These are phyloP conservation scores for Lanmaoa pseudosensibilis DNA, from an alignment of 768 basidiomycete species.

Conservation along the genomic window DNA sequence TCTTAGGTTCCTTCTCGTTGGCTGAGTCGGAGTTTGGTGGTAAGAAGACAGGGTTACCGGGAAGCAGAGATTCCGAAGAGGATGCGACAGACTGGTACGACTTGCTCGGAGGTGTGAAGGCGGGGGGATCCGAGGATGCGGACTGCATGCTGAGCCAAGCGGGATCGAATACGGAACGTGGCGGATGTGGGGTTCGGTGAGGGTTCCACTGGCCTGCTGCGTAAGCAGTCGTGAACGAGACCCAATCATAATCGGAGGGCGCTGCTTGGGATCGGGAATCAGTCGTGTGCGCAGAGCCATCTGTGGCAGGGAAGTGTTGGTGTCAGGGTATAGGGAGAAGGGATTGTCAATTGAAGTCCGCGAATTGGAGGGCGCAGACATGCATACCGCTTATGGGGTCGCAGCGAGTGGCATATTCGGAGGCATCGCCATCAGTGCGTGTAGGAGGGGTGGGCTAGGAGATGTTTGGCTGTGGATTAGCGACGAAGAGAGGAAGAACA, in stretches of 20 bases:
- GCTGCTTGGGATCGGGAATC: constrained; percentile 20
- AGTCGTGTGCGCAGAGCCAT: constrained; percentile 7
- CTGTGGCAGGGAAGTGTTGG: constrained; percentile 8
- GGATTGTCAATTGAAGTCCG: constrained; percentile 1
- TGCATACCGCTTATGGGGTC: constrained; percentile 27
- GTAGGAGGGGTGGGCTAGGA: constrained; percentile 5
- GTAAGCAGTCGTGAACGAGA: constrained; percentile 74
- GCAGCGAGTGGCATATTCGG: constrained; percentile 12
- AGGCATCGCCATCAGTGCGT: constrained; percentile 7
- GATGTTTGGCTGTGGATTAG: background rate
- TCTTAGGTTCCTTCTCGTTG: constrained; percentile 22
- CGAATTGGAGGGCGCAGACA: background rate
- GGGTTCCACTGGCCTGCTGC: constrained; percentile 80
- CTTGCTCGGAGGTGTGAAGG: constrained; percentile 7
- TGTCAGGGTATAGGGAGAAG: constrained; percentile 22
- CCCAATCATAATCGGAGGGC: constrained; percentile 60
- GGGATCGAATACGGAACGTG: constrained; percentile 35
- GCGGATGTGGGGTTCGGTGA: constrained; percentile 62
- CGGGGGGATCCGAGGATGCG: constrained; percentile 6
- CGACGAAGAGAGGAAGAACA: background rate
- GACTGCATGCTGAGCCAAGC: constrained; percentile 17
- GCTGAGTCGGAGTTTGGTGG: constrained; percentile 12
- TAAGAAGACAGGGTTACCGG: constrained; percentile 8
- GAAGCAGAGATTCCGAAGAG: constrained; percentile 11
- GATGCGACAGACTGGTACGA: constrained; percentile 4